Evolutionary conservation across 164 flowering plant genomes (phyloP), one percentile per base, ranked within the genome.

Genomic region (Piper longum): DNA sequence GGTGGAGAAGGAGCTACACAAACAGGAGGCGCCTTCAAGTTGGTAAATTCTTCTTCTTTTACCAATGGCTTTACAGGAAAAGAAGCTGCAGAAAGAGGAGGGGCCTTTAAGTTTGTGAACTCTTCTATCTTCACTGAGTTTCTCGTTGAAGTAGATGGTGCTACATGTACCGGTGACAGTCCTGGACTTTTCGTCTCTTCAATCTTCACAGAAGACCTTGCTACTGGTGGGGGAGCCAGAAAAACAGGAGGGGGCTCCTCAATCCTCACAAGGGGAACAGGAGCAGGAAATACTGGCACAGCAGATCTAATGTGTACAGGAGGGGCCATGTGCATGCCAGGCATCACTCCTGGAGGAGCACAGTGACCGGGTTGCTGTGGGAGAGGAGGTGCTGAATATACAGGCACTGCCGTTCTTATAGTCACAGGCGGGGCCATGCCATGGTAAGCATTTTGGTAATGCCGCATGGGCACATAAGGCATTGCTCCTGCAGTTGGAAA

Each of bases 391-490:
- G 98, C 85, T 39, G 97, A 82, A 76, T 77, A 88, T 56, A 81
- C 87, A 45, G 98, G 98, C 40, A 85, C 77, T 39, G 86, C 80
- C 16, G 78, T 88, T 73, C 98, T 84, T 59, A 88, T 77, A 4
- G 92, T 85, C 66, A 93, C 97, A 62, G 98, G 87, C 1, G 83
- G 97, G 54, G 98, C 97, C 61, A 85, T 66, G 9, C 88, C 76
- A 61, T 74, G 81, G 69, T 81, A 86, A 41, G 88, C 65, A 43
- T 79, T 7, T 67, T 81, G 75, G 54, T 69, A 77, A 41, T 85
- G 87, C 43, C 80, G 70, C 19, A 86, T 66, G 11, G 96, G 96
- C 16, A 86, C 75, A 67, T 89, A 93, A 16, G 96, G 88, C 62
- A 80, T 69, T 60, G 89, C 90, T 61, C 84, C 82, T 16, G 77